These are phyloP conservation scores for Drechslerella coelobrocha DNA, from an alignment of 2,329 filamentous ascomycete genomes.

Conservation along the genomic window DNA sequence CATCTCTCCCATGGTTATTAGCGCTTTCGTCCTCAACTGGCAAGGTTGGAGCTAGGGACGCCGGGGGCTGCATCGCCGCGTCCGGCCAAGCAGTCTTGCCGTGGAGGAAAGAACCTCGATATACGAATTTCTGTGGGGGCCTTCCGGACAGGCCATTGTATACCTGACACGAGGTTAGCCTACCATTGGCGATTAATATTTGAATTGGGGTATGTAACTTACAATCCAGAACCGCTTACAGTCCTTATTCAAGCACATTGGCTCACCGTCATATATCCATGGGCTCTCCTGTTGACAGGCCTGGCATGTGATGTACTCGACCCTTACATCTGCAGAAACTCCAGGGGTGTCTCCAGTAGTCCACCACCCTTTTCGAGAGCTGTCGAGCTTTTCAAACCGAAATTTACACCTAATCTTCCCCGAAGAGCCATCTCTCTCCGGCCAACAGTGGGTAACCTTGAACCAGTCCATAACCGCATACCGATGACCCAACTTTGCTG, in stretches of 20 bases:
- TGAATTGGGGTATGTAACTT: constrained; percentile 44
- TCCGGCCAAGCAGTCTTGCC: constrained; percentile 52
- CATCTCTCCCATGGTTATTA: constrained; percentile 44
- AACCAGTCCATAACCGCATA: constrained; percentile 75
- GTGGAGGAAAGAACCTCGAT: constrained; percentile 54
- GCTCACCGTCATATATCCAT: constrained; percentile 61
- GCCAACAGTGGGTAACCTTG: constrained; percentile 72
- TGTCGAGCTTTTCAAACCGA: constrained; percentile 70
- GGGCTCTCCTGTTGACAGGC: constrained; percentile 58
- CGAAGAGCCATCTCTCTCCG: constrained; percentile 63
- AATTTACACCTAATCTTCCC: constrained; percentile 63
- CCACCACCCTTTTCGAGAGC: constrained; percentile 67
- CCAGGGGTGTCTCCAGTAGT: constrained; percentile 57
- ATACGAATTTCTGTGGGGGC: constrained; percentile 21
- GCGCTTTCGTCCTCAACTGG: constrained; percentile 25
- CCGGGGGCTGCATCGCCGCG: constrained; percentile 10
- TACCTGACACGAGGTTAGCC: constrained; percentile 12
- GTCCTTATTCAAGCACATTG: constrained; percentile 66
- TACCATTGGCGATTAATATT: not conserved
- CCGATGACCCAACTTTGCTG: constrained; percentile 64
- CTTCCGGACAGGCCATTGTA: constrained; percentile 13
- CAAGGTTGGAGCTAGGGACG: constrained; percentile 23
- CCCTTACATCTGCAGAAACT: constrained; percentile 56
- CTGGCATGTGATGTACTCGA: constrained; percentile 57
- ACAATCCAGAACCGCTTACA: constrained; percentile 68